Evolutionary conservation across 2,329 filamentous ascomycete species (phyloP).

Genomic region (Escovopsis weberi): DNA sequence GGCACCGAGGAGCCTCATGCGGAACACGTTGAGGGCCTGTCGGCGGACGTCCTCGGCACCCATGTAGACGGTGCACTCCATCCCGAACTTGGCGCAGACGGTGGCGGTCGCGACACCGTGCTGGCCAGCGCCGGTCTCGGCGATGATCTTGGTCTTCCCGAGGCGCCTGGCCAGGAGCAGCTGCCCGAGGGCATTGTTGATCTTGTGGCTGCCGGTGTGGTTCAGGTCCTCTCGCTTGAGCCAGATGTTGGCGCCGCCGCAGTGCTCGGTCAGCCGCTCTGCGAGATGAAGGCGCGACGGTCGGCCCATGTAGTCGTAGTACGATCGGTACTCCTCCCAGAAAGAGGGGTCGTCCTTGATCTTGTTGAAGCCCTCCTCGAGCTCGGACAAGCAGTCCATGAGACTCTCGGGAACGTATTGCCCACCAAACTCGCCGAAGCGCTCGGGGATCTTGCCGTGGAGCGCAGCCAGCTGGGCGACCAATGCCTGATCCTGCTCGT

Average conservation of each 20-base stretch:
- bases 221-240: slow-evolving; percentile 96
- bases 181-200: slow-evolving; percentile 96
- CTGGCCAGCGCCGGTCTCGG: slow-evolving; percentile 93
- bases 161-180: slow-evolving; percentile 72
- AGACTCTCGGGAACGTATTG: slow-evolving; percentile 96
- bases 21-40: slow-evolving; percentile 95
- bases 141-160: slow-evolving; percentile 94
- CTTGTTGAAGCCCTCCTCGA: slow-evolving; percentile 81
- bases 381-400: slow-evolving; percentile 87
- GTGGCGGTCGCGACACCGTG: slow-evolving; percentile 97
- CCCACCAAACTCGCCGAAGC: slow-evolving; percentile 91
- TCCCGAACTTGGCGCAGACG: slow-evolving; percentile 93
- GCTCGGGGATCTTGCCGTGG: slow-evolving; percentile 65
- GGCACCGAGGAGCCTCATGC: slow-evolving; percentile 90
- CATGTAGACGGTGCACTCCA: slow-evolving; percentile 98
- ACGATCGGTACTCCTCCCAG: slow-evolving; percentile 92
- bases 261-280: slow-evolving; percentile 73
- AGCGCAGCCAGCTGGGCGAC: slow-evolving; percentile 76
- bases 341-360: slow-evolving; percentile 79
- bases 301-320: slow-evolving; percentile 95
- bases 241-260: slow-evolving; percentile 91
- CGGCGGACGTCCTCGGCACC: slow-evolving; percentile 92
- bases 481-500: slow-evolving; percentile 41
- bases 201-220: slow-evolving; percentile 97
- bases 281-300: slow-evolving; percentile 86